Evolutionary conservation across 2,329 filamentous ascomycete species (phyloP).

Genomic region (Sordariomycetes sp.): DNA sequence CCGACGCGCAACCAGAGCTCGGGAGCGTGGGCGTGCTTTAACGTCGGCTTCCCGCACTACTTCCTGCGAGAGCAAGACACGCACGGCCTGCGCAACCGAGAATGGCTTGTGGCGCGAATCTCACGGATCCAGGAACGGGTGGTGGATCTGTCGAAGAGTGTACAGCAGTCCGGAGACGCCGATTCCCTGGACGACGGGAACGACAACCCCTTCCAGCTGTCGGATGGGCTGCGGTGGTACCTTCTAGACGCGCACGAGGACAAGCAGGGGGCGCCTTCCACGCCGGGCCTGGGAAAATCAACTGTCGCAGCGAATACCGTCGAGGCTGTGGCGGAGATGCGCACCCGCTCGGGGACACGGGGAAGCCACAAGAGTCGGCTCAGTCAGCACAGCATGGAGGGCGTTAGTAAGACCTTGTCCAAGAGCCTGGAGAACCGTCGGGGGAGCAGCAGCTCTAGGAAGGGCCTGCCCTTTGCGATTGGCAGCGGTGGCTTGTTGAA

Average conservation of each 20-base stretch:
- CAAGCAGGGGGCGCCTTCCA: conserved; percentile 82
- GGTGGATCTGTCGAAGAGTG: conserved; percentile 76
- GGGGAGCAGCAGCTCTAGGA: conserved; percentile 76
- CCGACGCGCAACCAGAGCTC: conserved; percentile 90
- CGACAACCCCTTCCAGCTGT: conserved; percentile 94
- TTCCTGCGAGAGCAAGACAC: conserved; percentile 88
- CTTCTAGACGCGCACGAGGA: conserved; percentile 88
- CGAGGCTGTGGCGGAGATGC: conserved; percentile 67
- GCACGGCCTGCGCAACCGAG: conserved; percentile 70
- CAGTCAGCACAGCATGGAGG: conserved; percentile 47
- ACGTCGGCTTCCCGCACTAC: conserved; percentile 92
- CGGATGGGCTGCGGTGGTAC: conserved; percentile 92
- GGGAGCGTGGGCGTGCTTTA: conserved; percentile 96
- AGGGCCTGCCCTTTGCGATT: conserved; percentile 45
- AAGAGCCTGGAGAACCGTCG: conserved; percentile 86
- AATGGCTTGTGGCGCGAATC: conserved; percentile 96
- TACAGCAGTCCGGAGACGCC: conserved; percentile 36
- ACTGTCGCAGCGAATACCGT: conserved; percentile 83
- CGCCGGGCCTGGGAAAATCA: conserved; percentile 79
- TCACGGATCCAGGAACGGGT: conserved; percentile 83
- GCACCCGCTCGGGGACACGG: conserved; percentile 22
- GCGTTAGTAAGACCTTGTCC: conserved; percentile 64
- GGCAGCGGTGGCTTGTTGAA: conserved; percentile 27
- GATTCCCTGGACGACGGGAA: conserved; percentile 57
- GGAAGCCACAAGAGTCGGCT: conserved; percentile 30